phyloP scores from a whole-genome alignment of 2,329 filamentous ascomycete species.

The Orbilia brochopaga region DNA sequence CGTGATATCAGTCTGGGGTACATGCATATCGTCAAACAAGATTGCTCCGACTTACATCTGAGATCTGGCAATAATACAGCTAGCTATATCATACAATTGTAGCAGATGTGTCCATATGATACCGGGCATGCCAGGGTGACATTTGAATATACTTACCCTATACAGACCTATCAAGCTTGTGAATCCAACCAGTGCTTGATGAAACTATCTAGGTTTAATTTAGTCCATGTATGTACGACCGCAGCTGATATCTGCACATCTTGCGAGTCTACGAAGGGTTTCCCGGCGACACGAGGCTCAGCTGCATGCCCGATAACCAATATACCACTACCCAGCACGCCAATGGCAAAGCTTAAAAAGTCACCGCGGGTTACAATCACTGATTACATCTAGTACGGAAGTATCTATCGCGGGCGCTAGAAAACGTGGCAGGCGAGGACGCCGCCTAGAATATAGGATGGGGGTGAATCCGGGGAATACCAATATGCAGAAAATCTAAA shows the following conservation, averaged over 20 bases:
- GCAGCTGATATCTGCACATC: neutral
- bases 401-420: conserved; percentile 7
- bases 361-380: conserved; percentile 29
- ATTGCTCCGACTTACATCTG: too few species aligned
- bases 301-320: neutral
- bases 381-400: conserved; percentile 21
- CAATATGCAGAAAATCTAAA: neutral
- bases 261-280: neutral
- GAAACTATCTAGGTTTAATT: neutral
- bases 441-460: conserved; percentile 23
- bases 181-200: too few species aligned
- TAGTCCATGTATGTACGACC: neutral
- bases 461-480: conserved; percentile 19
- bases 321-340: neutral
- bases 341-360: conserved; percentile 28
- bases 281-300: neutral
- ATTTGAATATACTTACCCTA: neutral
- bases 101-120: neutral
- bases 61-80: too few species aligned
- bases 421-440: conserved; percentile 42
- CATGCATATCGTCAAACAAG: neutral
- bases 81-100: too few species aligned
- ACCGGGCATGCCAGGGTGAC: neutral
- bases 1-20: conserved; percentile 4
- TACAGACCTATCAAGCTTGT: too few species aligned